Evolutionary conservation across 2,329 filamentous ascomycete genomes (phyloP).

Genomic region (Penicillium freii): DNA sequence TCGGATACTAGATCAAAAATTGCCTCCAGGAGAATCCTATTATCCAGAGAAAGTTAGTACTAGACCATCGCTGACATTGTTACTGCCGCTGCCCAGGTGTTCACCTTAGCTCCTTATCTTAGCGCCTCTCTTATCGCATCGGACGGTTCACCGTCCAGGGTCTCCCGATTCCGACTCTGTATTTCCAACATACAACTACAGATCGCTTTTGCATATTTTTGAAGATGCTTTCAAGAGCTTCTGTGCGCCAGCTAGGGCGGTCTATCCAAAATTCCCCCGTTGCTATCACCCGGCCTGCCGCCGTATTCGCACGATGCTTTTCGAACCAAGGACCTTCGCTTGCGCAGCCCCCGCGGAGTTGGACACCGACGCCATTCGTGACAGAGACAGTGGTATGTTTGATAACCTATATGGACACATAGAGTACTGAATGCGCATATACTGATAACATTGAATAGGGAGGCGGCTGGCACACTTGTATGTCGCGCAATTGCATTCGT

Average conservation of each 20-base stretch:
- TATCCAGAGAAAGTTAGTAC: background rate
- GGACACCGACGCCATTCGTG: constrained; percentile 55
- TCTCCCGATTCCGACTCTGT: constrained; percentile 4
- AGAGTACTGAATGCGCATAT: background rate
- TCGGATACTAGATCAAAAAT: background rate
- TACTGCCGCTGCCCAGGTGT: background rate
- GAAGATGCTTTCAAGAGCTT: constrained; percentile 26
- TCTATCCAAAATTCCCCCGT: constrained; percentile 9
- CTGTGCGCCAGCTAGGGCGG: constrained; percentile 27
- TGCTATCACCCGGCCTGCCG: constrained; percentile 6
- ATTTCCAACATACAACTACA: background rate
- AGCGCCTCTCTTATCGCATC: constrained; percentile 18
- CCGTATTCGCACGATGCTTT: constrained; percentile 27
- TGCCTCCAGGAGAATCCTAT: too few relatives aligned
- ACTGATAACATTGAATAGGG: constrained; percentile 51
- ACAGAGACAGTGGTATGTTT: constrained; percentile 56
- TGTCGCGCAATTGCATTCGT: constrained; percentile 33
- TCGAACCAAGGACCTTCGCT: constrained; percentile 28
- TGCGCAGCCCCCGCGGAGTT: constrained; percentile 40
- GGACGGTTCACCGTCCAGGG: constrained; percentile 4
- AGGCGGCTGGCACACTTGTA: constrained; percentile 76
- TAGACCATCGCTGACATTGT: background rate
- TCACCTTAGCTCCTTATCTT: constrained; percentile 16
- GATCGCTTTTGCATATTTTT: background rate
- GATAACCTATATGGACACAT: background rate